Evolutionary conservation across 2,329 filamentous ascomycete genomes (phyloP), one percentile per base, ranked within the genome.

Genomic region (Graphiopsis chlorocephala): DNA sequence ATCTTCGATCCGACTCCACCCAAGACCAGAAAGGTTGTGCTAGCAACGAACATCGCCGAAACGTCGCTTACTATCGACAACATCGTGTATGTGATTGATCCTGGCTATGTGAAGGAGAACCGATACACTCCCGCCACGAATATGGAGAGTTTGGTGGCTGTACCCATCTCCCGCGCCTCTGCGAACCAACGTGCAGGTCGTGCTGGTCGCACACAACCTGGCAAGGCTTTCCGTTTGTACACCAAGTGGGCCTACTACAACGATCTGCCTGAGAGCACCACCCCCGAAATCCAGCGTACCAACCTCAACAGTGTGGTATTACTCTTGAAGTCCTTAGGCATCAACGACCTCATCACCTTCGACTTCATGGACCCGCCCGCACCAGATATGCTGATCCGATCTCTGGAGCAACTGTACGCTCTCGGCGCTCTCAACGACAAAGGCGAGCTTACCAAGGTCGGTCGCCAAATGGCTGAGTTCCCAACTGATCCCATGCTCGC

Each of bases 11-110:
- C 93, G 0, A 96, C 94, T 0, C 94, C 95, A 0, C 86, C 90
- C 0, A 89, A 89, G 20, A 89, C 91, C 0, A 86, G 95, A 29
- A 99, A 98, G 75, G 92, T 98, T 0, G 92, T 99, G 0, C 80
- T 98, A 42, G 93, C 94, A 0, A 98, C 95, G 2, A 99, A 99
- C 74, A 98, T 99, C 76, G 95, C 95, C 2, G 95, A 99, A 77
- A 99, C 95, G 0, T 93, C 88, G 81, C 80, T 99, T 73, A 99
- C 95, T 0, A 97, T 99, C 65, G 93, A 98, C 75, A 94, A 93
- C 17, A 96, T 98, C 66, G 90, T 94, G 10, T 97, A 96, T 75
- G 95, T 98, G 38, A 96, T 98, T 66, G 95, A 99, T 71, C 91
- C 91, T 0, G 95, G 95, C 0, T 96, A 96, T 69, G 92, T 95